Conservation (phyloP, 2,329 filamentous ascomycete species). For the Emergomyces orientalis region DNA sequence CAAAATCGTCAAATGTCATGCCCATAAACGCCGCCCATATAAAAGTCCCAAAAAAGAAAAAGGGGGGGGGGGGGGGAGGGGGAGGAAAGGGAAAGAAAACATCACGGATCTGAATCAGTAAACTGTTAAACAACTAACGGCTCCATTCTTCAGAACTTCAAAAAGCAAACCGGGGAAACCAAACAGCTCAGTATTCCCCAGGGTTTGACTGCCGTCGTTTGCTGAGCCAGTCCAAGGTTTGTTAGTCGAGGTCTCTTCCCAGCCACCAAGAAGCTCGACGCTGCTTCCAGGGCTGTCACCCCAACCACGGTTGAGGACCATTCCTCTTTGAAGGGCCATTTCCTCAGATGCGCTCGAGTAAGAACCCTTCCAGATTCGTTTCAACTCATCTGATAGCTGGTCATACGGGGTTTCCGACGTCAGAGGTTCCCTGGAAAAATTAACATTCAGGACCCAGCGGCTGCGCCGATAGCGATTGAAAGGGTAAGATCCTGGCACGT, state of each 20-base stretch:
- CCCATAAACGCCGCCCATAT: not conserved
- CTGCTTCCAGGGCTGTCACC: slow-evolving; percentile 86
- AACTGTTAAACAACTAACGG: slow-evolving; percentile 79
- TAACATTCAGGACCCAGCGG: slow-evolving; percentile 64
- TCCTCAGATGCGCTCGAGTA: slow-evolving; percentile 51
- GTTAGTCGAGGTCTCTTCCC: slow-evolving; percentile 60
- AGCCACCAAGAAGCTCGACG: slow-evolving; percentile 73
- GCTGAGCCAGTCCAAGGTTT: slow-evolving; percentile 36
- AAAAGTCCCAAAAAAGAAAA: not conserved
- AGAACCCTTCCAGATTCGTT: slow-evolving; percentile 58
- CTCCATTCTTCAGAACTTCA: slow-evolving; percentile 88
- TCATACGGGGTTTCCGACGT: slow-evolving; percentile 70
- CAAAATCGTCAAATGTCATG: not conserved
- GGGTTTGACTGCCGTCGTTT: slow-evolving; percentile 40
- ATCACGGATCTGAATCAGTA: slow-evolving; percentile 47
- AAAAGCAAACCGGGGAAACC: slow-evolving; percentile 92
- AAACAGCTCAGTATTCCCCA: slow-evolving; percentile 74
- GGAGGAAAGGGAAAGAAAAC: not conserved
- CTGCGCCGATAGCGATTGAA: slow-evolving; percentile 91
- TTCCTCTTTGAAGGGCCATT: slow-evolving; percentile 48
- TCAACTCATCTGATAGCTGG: slow-evolving; percentile 60
- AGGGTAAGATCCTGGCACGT: slow-evolving; percentile 89
- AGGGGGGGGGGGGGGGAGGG: no score
- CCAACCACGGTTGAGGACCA: slow-evolving; percentile 87
- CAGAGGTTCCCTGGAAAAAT: slow-evolving; percentile 39